phyloP scores from a whole-genome alignment of 495 filamentous ascomycete genomes.

The Penicillium verhagenii region DNA sequence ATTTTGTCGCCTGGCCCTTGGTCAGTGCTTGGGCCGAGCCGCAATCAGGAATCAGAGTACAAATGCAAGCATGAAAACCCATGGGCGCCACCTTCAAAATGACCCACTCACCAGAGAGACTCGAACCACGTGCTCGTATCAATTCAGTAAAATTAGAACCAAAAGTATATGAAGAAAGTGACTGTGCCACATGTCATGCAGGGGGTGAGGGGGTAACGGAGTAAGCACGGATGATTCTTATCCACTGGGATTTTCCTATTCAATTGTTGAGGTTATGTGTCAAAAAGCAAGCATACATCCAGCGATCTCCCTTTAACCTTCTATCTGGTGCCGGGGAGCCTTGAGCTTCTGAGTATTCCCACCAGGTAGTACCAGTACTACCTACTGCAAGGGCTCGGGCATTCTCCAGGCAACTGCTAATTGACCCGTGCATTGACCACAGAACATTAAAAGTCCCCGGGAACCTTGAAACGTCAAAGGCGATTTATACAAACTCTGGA shows the following conservation, averaged over 20 bases:
- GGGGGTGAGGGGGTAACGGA: background rate
- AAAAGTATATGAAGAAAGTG: background rate
- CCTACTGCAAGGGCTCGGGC: background rate
- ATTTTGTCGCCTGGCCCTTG: too few species aligned
- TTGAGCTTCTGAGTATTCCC: too few species aligned
- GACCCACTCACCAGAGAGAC: background rate
- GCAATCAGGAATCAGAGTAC: too few species aligned
- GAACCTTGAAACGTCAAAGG: background rate
- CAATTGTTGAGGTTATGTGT: too few species aligned
- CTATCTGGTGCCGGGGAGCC: too few species aligned
- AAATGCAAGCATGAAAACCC: too few species aligned
- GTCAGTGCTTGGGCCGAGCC: too few species aligned
- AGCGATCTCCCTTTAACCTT: too few species aligned
- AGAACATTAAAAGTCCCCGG: background rate
- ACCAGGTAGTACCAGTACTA: too few species aligned
- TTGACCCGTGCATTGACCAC: background rate
- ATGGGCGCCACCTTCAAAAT: too few species aligned
- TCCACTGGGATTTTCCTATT: background rate
- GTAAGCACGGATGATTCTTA: background rate
- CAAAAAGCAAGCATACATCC: too few species aligned
- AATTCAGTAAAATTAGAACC: background rate
- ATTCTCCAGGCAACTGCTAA: background rate
- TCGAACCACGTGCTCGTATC: background rate
- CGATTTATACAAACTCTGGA: background rate
- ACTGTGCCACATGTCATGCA: background rate